A percentile compares a stretch with the other conserved stretches of the same genome.
Evolutionary conservation across 805 yeast species (phyloP).

Genomic region (Candida sanyiensis): DNA sequence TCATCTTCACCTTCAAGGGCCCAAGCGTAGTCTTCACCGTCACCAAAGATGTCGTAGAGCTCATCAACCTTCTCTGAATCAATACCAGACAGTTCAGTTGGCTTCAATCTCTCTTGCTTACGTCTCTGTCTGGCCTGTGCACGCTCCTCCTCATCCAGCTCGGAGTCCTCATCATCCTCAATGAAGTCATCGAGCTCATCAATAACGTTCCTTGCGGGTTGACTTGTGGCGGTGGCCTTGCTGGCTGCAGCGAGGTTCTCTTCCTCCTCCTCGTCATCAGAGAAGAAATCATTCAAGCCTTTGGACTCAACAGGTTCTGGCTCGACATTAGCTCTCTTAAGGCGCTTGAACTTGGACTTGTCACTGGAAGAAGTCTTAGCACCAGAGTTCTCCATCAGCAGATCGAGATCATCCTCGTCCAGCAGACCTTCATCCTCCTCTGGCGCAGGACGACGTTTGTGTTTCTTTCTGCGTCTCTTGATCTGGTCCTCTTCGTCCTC

Average conservation of each 20-base stretch:
- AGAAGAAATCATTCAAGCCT: constrained; percentile 35
- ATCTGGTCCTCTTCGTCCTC: constrained; percentile 63
- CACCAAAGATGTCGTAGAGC: constrained; percentile 92
- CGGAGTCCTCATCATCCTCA: constrained; percentile 94
- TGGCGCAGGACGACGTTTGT: constrained; percentile 29
- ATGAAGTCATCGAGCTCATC: constrained; percentile 96
- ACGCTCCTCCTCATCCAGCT: constrained; percentile 66
- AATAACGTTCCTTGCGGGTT: constrained; percentile 33
- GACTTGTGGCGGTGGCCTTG: constrained; percentile 15
- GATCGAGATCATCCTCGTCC: constrained; percentile 93
- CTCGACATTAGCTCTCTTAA: constrained; percentile 63
- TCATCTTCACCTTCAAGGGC: constrained; percentile 84
- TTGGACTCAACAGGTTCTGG: constrained; percentile 6
- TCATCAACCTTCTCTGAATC: constrained; percentile 92
- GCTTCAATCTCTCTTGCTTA: constrained; percentile 43
- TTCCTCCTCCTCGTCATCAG: constrained; percentile 35
- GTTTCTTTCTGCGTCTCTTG: constrained; percentile 36
- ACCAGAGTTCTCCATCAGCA: constrained; percentile 87
- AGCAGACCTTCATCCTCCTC: constrained; percentile 60
- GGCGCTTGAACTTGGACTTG: constrained; percentile 54
- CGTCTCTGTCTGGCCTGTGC: constrained; percentile 41
- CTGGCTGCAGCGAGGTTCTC: constrained; percentile 31
- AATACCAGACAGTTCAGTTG: constrained; percentile 52
- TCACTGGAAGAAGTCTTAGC: constrained; percentile 30
- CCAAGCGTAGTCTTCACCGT: constrained; percentile 97